Conservation (phyloP, 2,329 filamentous ascomycete genomes). For the Fusarium falciforme region DNA sequence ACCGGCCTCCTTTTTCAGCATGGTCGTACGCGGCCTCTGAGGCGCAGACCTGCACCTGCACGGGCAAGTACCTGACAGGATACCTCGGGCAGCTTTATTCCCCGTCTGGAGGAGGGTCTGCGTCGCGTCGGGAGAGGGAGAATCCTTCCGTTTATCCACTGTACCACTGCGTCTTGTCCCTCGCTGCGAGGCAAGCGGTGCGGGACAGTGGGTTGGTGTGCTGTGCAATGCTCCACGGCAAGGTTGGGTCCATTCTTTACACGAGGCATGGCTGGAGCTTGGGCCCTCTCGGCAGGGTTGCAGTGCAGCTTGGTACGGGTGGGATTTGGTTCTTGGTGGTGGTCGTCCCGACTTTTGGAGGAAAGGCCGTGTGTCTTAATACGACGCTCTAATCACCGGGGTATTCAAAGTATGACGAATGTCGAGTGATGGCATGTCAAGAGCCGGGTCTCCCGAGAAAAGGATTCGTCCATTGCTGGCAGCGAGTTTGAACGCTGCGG, state of each 20-base stretch:
- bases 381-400: constrained; percentile 34
- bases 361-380: constrained; percentile 27
- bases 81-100: constrained; percentile 15
- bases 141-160: constrained; percentile 24
- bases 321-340: constrained; percentile 34
- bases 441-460: neutral
- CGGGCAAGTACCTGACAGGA: constrained; percentile 11
- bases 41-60: constrained; percentile 19
- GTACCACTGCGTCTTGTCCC: neutral
- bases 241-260: constrained; percentile 29
- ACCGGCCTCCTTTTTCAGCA: neutral
- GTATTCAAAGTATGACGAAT: constrained; percentile 15
- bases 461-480: constrained; percentile 1
- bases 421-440: constrained; percentile 12
- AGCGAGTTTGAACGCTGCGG: neutral
- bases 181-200: constrained; percentile 23
- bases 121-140: constrained; percentile 7
- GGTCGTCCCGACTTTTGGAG: constrained; percentile 12
- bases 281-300: constrained; percentile 30
- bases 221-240: constrained; percentile 34
- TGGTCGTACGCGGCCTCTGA: constrained; percentile 28
- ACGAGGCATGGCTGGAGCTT: constrained; percentile 37
- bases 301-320: constrained; percentile 19
- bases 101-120: constrained; percentile 25
- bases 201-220: constrained; percentile 24